These are phyloP conservation scores for Phaeotremella skinneri DNA, from an alignment of 768 basidiomycete species.

Conservation along the genomic window DNA sequence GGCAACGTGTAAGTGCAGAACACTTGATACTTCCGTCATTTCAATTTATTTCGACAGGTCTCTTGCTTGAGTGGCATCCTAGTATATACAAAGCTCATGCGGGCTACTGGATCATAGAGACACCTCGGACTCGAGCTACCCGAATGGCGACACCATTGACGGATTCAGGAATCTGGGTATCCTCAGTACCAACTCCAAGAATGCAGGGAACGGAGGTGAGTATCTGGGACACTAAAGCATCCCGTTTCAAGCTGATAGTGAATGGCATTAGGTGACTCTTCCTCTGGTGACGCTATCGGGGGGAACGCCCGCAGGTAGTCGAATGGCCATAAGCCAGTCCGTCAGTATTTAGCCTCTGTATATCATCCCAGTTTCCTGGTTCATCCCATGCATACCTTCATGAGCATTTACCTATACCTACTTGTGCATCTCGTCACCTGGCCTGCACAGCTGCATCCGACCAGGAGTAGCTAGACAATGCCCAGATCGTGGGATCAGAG, in stretches of 20 bases:
- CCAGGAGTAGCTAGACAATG: too few relatives aligned
- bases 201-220: slow-evolving; percentile 41
- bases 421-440: too few relatives aligned
- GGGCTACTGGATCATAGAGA: slow-evolving; percentile 3
- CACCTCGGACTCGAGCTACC: slow-evolving; percentile 16
- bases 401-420: too few relatives aligned
- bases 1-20: slow-evolving; percentile 33
- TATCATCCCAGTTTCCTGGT: too few relatives aligned
- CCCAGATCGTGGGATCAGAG: too few relatives aligned
- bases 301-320: slow-evolving; percentile 16
- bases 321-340: neutral
- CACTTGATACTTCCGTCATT: neutral
- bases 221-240: too few relatives aligned
- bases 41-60: neutral
- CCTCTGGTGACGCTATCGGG: slow-evolving; percentile 28
- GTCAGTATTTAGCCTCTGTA: neutral
- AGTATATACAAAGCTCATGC: slow-evolving; percentile 19
- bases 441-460: too few relatives aligned
- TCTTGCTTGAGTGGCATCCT: slow-evolving; percentile 10
- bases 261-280: slow-evolving; percentile 24
- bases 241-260: neutral
- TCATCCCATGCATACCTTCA: too few relatives aligned
- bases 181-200: slow-evolving; percentile 25
- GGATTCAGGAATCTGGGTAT: slow-evolving; percentile 25
- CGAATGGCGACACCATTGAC: slow-evolving; percentile 8